Base-by-base conservation (phyloP, 108 stramenopile genomes). In the Heterococcus sp. region DNA sequence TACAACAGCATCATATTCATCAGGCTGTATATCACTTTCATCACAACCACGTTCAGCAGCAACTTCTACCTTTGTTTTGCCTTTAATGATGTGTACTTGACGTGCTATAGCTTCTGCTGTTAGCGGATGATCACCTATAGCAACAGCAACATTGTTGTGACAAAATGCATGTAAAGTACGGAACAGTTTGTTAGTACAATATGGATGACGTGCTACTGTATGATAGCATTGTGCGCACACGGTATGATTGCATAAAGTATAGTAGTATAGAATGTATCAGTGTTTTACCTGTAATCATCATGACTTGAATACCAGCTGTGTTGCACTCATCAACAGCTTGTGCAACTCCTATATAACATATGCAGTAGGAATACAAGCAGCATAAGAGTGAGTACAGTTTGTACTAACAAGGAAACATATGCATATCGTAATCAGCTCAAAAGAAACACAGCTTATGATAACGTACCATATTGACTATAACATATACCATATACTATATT, bases 281-380 rank as follows among this genome's bases (percentile, higher is more conserved):
- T 90, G 91, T 96, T 93, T 98, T 95, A 29, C 97, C 97, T 38
- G 97, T 98, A 33, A 98, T 95, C 97, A 98, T 98, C 37, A 94
- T 92, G 37, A 80, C 78, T 72, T 80, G 31, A 76, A 98, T 92
- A 29, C 95, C 94, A 31, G 95, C 95, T 11, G 72, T 85, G 78
- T 95, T 92, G 86, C 95, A 96, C 30, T 86, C 88, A 8, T 87
- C 87, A n/a, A 98, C 93, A 5, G 97, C 95, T 65, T 91, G 92
- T 31, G 91, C 84, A n/a, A 98, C 97, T 73, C 76, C 76, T 58
- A 21, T 21, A 21, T 58, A 58, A 21, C 46, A 58, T 58, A 58
- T 8, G 46, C 46, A 58, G 46, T 14, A 58, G 46, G 46, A 58
- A 58, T 58, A 8, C 46, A 21, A 58, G 46, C 8, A 58, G 8